Evolutionary conservation across 805 yeast species (phyloP).

Genomic region (Millerago galiae): DNA sequence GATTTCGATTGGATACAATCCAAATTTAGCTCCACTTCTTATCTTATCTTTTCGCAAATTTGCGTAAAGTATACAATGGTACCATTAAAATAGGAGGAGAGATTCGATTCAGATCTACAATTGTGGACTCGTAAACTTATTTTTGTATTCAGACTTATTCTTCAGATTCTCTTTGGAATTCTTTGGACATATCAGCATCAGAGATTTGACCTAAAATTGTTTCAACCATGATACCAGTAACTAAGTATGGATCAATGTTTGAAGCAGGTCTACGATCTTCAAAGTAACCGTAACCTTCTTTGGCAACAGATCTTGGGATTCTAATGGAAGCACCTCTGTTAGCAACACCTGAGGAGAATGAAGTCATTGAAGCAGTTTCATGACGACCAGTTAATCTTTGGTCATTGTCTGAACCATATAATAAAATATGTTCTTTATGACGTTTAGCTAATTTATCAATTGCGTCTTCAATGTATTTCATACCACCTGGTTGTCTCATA

Average conservation of each 20-base stretch:
- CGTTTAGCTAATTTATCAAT: slow-evolving; percentile 90
- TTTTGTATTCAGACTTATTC: slow-evolving; percentile 5
- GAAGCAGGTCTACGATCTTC: slow-evolving; percentile 99
- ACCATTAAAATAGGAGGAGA: not conserved
- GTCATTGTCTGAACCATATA: slow-evolving; percentile 94
- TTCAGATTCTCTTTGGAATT: slow-evolving; percentile 67
- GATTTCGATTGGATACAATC: not conserved
- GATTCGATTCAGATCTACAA: not conserved
- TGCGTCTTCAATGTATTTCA: slow-evolving; percentile 89
- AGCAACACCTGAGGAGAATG: slow-evolving; percentile 95
- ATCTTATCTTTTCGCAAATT: slow-evolving; percentile 1
- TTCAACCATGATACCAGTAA: slow-evolving; percentile 97
- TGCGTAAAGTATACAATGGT: not conserved
- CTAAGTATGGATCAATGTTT: slow-evolving; percentile 97
- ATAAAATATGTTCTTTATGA: slow-evolving; percentile 91
- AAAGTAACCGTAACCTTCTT: slow-evolving; percentile 96
- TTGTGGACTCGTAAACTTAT: not conserved
- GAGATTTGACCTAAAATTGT: slow-evolving; percentile 92
- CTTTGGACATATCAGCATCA: slow-evolving; percentile 91
- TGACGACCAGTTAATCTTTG: slow-evolving; percentile 96
- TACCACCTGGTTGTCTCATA: slow-evolving; percentile 96
- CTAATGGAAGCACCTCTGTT: slow-evolving; percentile 99
- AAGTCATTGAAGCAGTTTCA: slow-evolving; percentile 92
- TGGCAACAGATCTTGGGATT: slow-evolving; percentile 98
- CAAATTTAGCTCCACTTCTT: not conserved